These are phyloP conservation scores for Pleurotus citrinopileatus DNA, from an alignment of 768 basidiomycete genomes.

Conservation along the genomic window DNA sequence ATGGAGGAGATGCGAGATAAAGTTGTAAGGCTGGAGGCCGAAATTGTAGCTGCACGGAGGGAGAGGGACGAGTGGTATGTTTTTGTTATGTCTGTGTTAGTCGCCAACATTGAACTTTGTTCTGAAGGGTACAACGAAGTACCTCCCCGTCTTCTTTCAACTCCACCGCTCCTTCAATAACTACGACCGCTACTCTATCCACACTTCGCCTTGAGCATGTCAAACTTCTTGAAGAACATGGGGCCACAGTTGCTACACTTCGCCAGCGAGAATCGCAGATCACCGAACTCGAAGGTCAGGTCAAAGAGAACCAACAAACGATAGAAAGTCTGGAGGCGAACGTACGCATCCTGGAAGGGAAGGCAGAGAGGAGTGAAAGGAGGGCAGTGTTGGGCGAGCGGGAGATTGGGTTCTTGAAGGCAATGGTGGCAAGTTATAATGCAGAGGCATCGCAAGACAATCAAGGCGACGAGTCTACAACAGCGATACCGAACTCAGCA, in stretches of 20 bases:
- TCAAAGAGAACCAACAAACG: constrained; percentile 31
- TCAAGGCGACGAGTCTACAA: constrained; percentile 15
- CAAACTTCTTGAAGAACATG: constrained; percentile 64
- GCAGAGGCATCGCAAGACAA: constrained; percentile 48
- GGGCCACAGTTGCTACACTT: constrained; percentile 51
- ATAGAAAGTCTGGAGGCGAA: constrained; percentile 33
- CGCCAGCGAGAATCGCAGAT: constrained; percentile 54
- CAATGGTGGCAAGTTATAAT: constrained; percentile 66
- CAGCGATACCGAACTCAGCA: constrained; percentile 22
- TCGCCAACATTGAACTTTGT: background rate
- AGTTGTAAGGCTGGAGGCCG: constrained; percentile 57
- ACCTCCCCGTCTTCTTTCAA: constrained; percentile 33
- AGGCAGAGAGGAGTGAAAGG: constrained; percentile 27
- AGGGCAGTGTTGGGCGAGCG: constrained; percentile 39
- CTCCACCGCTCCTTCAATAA: constrained; percentile 34
- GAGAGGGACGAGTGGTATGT: constrained; percentile 60
- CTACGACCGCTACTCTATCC: constrained; percentile 57
- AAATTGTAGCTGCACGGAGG: constrained; percentile 55
- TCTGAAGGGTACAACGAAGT: constrained; percentile 35
- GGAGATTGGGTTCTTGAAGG: constrained; percentile 66
- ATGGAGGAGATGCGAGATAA: constrained; percentile 55
- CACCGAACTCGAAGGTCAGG: constrained; percentile 30
- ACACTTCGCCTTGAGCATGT: constrained; percentile 62
- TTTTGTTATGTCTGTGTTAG: constrained; percentile 3
- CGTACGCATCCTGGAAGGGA: constrained; percentile 36